Evolutionary conservation across 2,329 filamentous ascomycete species (phyloP).

Genomic region (Neofusicoccum sp.): DNA sequence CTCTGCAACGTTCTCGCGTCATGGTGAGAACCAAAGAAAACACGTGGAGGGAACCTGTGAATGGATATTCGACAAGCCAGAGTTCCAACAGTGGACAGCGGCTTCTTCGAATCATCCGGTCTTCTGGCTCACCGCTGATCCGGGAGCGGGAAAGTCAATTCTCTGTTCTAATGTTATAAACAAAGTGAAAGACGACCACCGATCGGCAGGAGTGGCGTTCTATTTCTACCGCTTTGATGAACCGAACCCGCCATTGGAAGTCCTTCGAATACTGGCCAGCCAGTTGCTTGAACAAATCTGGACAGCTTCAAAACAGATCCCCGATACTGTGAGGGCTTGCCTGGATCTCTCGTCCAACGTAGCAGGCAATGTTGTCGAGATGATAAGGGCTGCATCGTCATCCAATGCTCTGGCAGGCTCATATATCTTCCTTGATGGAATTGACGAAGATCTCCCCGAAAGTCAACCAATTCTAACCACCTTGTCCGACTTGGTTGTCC

Average conservation of each 20-base stretch:
- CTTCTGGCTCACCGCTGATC: constrained; percentile 8
- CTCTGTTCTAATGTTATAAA: constrained; percentile 1
- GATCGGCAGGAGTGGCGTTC: not conserved
- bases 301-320: not conserved
- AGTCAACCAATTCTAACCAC: not conserved
- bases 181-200: not conserved
- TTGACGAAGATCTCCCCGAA: not conserved
- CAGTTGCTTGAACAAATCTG: not conserved
- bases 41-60: not conserved
- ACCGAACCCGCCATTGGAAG: not conserved
- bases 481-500: not conserved
- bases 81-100: not conserved
- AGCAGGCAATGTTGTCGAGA: not conserved
- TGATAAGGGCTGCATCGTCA: not conserved
- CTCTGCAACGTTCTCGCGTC: no score
- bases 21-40: no score
- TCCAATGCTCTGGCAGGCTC: not conserved
- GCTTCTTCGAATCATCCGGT: not conserved
- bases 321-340: not conserved
- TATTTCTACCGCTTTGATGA: constrained; percentile 16
- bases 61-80: constrained; percentile 1
- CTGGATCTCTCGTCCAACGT: not conserved
- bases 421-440: not conserved
- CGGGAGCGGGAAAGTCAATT: constrained; percentile 12
- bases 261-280: not conserved